These are phyloP conservation scores for Papiliotrema nemorosa DNA, from an alignment of 1,284 basidiomycete species.

Conservation along the genomic window DNA sequence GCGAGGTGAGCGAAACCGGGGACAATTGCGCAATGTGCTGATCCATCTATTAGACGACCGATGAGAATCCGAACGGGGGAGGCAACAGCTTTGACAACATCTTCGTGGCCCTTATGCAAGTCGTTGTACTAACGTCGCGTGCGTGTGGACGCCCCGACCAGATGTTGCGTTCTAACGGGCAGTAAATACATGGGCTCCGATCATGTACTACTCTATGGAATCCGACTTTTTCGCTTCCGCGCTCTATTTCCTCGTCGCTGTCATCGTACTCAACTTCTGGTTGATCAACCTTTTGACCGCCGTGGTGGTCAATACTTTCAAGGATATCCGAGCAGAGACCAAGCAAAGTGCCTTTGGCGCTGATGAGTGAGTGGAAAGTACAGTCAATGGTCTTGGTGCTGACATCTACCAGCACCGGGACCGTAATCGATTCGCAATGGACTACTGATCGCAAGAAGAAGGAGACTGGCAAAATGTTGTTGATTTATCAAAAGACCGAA, in stretches of 20 bases:
- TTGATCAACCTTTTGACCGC: slow-evolving; percentile 93
- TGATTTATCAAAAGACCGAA: slow-evolving; percentile 50
- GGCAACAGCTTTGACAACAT: slow-evolving; percentile 89
- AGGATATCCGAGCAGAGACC: slow-evolving; percentile 81
- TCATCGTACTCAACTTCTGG: slow-evolving; percentile 88
- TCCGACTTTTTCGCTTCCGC: slow-evolving; percentile 85
- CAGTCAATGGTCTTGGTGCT: not conserved
- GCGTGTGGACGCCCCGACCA: slow-evolving; percentile 46
- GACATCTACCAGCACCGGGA: slow-evolving; percentile 11
- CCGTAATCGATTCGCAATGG: slow-evolving; percentile 34
- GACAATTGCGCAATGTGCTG: not conserved
- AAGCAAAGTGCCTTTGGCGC: slow-evolving; percentile 92
- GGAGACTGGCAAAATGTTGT: slow-evolving; percentile 21
- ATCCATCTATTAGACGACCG: slow-evolving; percentile 54
- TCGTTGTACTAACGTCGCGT: slow-evolving; percentile 78
- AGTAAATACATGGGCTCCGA: slow-evolving; percentile 53
- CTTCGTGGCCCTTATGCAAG: slow-evolving; percentile 74
- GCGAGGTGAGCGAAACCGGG: slow-evolving; percentile 55
- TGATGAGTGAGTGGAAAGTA: slow-evolving; percentile 54
- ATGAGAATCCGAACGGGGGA: slow-evolving; percentile 63
- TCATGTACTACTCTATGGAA: slow-evolving; percentile 91
- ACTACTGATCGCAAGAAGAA: slow-evolving; percentile 28
- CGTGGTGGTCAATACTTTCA: slow-evolving; percentile 93
- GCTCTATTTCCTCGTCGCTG: slow-evolving; percentile 80
- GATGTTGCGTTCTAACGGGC: not conserved